A percentile compares a stretch with the other conserved stretches of the same genome.
These are phyloP conservation scores for Aspergillus hiratsukae DNA, from an alignment of 2,329 filamentous ascomycete species.

Conservation along the genomic window DNA sequence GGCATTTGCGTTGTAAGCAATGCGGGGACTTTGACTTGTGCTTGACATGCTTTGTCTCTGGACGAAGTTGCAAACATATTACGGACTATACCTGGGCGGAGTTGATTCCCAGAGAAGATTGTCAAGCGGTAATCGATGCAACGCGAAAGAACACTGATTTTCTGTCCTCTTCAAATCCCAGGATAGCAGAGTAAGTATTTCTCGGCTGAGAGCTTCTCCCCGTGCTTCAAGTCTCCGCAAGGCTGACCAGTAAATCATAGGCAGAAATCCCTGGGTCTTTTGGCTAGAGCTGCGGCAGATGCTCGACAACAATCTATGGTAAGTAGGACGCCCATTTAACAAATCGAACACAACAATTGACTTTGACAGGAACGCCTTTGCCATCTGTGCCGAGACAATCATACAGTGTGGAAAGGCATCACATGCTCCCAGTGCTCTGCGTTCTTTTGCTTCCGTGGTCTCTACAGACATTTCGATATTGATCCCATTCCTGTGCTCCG, in stretches of 20 bases:
- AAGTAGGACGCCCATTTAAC: slow-evolving; percentile 10
- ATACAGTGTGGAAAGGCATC: slow-evolving; percentile 33
- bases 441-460: slow-evolving; percentile 35
- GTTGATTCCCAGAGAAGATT: slow-evolving; percentile 25
- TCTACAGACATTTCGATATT: slow-evolving; percentile 34
- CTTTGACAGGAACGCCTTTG: slow-evolving; percentile 28
- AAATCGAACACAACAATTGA: not conserved
- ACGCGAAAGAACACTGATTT: not conserved
- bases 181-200: slow-evolving; percentile 4
- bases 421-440: slow-evolving; percentile 29
- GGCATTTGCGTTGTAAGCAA: slow-evolving; percentile 33
- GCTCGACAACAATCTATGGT: slow-evolving; percentile 18
- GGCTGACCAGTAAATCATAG: slow-evolving; percentile 2
- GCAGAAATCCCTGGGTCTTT: slow-evolving; percentile 15
- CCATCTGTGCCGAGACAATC: slow-evolving; percentile 33
- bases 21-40: slow-evolving; percentile 36
- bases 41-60: slow-evolving; percentile 31
- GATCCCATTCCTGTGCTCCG: slow-evolving; percentile 27
- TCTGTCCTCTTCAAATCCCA: not conserved
- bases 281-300: slow-evolving; percentile 22
- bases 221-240: not conserved
- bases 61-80: slow-evolving; percentile 32
- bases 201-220: not conserved
- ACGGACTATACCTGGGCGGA: slow-evolving; percentile 31
- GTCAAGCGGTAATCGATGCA: slow-evolving; percentile 17